phyloP scores from a whole-genome alignment of 2,329 filamentous ascomycete species.

The Penicillium sp. region DNA sequence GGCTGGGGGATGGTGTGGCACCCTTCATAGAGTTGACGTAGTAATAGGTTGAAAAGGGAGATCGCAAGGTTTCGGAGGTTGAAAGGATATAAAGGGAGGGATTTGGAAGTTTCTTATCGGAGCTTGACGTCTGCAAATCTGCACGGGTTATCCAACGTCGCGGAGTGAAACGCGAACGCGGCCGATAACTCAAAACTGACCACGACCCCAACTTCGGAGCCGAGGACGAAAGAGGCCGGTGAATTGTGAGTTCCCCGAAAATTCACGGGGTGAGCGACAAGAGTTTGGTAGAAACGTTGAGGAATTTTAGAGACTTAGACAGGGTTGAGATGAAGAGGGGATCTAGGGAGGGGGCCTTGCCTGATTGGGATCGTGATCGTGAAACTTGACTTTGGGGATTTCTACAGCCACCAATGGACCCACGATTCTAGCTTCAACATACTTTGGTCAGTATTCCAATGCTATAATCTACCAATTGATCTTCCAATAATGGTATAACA shows the following conservation, averaged over 20 bases:
- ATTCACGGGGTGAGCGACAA: neutral
- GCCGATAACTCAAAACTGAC: constrained; percentile 26
- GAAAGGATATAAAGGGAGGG: neutral
- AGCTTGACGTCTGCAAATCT: constrained; percentile 12
- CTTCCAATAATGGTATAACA: neutral
- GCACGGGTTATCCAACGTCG: constrained; percentile 14
- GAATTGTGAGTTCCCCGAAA: neutral
- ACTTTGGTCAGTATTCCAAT: neutral
- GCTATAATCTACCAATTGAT: neutral
- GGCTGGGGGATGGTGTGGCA: constrained; percentile 39
- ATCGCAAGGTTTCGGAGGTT: neutral
- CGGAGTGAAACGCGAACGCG: constrained; percentile 22
- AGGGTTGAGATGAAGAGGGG: neutral
- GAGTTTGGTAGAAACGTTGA: neutral
- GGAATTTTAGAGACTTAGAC: neutral
- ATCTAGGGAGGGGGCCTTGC: constrained; percentile 7
- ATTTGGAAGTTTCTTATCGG: neutral
- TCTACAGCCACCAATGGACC: neutral
- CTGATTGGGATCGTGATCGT: constrained; percentile 8
- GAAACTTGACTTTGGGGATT: neutral
- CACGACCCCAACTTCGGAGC: constrained; percentile 29
- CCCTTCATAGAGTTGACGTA: constrained; percentile 27
- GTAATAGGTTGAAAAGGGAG: neutral
- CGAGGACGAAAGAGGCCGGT: constrained; percentile 4
- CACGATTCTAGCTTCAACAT: neutral